Conservation (phyloP, 208 protist genomes). For the Acanthamoeba healyi region DNA sequence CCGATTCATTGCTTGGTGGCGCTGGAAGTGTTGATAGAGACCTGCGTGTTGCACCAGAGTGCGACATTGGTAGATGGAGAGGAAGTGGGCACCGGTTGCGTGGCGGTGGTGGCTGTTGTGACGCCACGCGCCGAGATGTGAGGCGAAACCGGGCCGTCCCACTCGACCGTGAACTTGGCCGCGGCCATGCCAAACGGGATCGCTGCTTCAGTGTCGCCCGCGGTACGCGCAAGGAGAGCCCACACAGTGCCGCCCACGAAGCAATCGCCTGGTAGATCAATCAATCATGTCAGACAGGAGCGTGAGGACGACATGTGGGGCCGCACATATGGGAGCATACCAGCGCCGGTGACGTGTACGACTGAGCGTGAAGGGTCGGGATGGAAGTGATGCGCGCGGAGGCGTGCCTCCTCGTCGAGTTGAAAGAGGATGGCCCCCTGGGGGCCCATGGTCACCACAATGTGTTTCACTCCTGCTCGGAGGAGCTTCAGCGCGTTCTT, state of each 20-base stretch:
- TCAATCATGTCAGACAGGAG: background rate
- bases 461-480: background rate
- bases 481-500: constrained; percentile 16
- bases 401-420: background rate
- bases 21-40: background rate
- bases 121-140: background rate
- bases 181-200: constrained; percentile 38
- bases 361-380: constrained; percentile 21
- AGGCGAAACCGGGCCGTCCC: constrained; percentile 24
- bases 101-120: background rate
- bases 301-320: background rate
- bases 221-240: background rate
- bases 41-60: background rate
- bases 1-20: no score
- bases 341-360: constrained; percentile 25
- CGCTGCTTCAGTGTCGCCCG: background rate
- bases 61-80: background rate
- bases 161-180: constrained; percentile 50
- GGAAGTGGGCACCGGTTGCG: background rate
- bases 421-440: constrained; percentile 1
- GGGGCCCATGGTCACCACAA: constrained; percentile 26
- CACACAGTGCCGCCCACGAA: constrained; percentile 42
- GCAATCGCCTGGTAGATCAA: background rate
- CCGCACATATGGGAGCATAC: no score
- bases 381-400: constrained; percentile 27